These are phyloP conservation scores for Mycena galericulata DNA, from an alignment of 768 basidiomycete genomes.

Conservation along the genomic window DNA sequence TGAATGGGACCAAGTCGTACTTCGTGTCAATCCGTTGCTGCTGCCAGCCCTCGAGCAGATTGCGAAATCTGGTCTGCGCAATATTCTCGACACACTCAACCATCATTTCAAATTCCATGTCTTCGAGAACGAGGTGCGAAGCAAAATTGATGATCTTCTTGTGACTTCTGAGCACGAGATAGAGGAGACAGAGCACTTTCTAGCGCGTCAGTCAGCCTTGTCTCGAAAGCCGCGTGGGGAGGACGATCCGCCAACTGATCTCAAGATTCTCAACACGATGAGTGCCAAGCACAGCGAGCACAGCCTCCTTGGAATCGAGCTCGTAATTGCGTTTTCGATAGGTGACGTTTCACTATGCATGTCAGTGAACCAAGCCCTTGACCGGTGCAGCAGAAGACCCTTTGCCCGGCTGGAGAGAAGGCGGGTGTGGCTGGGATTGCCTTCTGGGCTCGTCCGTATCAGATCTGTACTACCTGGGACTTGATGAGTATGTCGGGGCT, in stretches of 20 bases:
- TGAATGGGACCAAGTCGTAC: neutral
- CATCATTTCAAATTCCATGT: conserved; percentile 34
- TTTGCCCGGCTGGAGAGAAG: conserved; percentile 2
- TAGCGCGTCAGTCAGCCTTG: neutral
- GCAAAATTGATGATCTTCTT: conserved; percentile 32
- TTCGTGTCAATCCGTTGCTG: conserved; percentile 28
- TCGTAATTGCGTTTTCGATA: conserved; percentile 23
- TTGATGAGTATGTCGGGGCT: neutral
- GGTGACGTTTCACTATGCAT: conserved; percentile 11
- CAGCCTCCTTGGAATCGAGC: conserved; percentile 29
- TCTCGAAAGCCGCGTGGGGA: neutral
- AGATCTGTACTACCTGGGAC: neutral
- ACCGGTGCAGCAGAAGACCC: neutral
- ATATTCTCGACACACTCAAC: conserved; percentile 27
- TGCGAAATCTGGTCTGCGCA: conserved; percentile 23
- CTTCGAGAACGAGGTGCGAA: conserved; percentile 25
- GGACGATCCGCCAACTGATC: conserved; percentile 18
- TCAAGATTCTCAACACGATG: conserved; percentile 28
- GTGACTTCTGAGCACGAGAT: conserved; percentile 31
- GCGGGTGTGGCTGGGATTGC: neutral
- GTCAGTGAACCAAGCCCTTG: neutral
- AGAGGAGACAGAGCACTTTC: conserved; percentile 29
- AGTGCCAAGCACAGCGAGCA: conserved; percentile 31
- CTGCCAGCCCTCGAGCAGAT: conserved; percentile 33
- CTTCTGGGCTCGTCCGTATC: neutral